Evolutionary conservation across 495 filamentous ascomycete species (phyloP), one percentile per base, ranked within the genome.

Genomic region (Hapsidospora chrysogenum): DNA sequence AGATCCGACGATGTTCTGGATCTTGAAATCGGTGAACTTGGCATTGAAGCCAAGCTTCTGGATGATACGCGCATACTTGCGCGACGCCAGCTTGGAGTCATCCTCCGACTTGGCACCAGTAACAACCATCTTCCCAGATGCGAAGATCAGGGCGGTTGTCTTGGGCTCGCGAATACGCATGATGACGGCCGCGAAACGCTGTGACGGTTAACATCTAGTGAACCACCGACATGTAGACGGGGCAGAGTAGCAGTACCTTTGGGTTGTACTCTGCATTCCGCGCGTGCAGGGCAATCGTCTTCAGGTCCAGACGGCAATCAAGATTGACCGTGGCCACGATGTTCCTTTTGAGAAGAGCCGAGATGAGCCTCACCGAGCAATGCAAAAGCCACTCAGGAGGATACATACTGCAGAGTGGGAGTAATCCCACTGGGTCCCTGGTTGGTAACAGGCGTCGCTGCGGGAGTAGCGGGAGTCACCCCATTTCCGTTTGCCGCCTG

Each of bases 1-100:
- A 21, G 85, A 93, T 40, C 89, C 89, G 41, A 97, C 89, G 34
- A 97, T 97, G 62, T 97, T 97, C 66, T 97, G 92, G 58, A 96
- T 96, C 71, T 97, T 96, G 70, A 97, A 97, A 57, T 97, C 89
- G 40, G 85, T 94, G 63, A 97, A 97, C 74, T 94, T 95, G 40
- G 92, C 86, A 44, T 94, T 93, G 74, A 97, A 97, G 35, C 89
- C 89, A 39, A 97, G 84, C 65, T 97, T 97, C 67, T 97, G 89
- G 49, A 97, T 96, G 60, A 97, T 97, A 43, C 89, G 85, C 16
- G 89, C 89, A 58, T 96, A 97, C 64, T 97, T 97, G 58, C 92
- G 76, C 27, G 82, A 92, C 2, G 89, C 89, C 50, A 97, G 73
- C 58, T 93, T 92, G 31, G 85, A 93, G 50, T 96, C 92, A 52